phyloP scores from a whole-genome alignment of 2,329 filamentous ascomycete species.

The Xylariaceae sp. region DNA sequence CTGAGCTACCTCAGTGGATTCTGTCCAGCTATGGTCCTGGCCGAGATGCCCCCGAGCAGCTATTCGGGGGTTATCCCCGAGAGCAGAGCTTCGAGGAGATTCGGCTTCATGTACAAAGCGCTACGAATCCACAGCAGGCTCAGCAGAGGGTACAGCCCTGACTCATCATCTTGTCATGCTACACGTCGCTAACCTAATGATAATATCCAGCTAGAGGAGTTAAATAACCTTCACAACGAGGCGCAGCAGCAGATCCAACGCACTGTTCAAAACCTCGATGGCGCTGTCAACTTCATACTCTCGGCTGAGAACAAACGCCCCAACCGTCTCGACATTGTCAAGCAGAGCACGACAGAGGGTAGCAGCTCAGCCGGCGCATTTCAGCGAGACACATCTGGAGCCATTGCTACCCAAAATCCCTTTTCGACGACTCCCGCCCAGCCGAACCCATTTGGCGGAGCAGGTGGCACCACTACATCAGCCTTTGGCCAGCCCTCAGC shows the following conservation, averaged over 20 bases:
- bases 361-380: conserved; percentile 44
- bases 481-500: conserved; percentile 32
- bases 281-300: conserved; percentile 68
- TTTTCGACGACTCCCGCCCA: conserved; percentile 35
- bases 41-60: conserved; percentile 71
- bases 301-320: conserved; percentile 68
- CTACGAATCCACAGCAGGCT: conserved; percentile 38
- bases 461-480: conserved; percentile 17
- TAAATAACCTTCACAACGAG: conserved; percentile 59
- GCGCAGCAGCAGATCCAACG: conserved; percentile 69
- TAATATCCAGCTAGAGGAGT: conserved; percentile 53
- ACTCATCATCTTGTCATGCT: background rate
- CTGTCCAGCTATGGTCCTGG: conserved; percentile 83
- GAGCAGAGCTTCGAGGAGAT: conserved; percentile 91
- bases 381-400: conserved; percentile 7
- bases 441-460: conserved; percentile 29
- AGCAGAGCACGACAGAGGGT: conserved; percentile 42
- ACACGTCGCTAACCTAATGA: background rate
- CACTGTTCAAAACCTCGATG: conserved; percentile 66
- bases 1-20: conserved; percentile 77
- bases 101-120: conserved; percentile 65
- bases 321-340: conserved; percentile 67
- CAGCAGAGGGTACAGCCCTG: conserved; percentile 36
- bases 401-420: conserved; percentile 35
- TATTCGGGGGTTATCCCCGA: conserved; percentile 74